Evolutionary conservation across 768 basidiomycete species (phyloP), one percentile per base, ranked within the genome.

Genomic region (Tulasnella sp.): DNA sequence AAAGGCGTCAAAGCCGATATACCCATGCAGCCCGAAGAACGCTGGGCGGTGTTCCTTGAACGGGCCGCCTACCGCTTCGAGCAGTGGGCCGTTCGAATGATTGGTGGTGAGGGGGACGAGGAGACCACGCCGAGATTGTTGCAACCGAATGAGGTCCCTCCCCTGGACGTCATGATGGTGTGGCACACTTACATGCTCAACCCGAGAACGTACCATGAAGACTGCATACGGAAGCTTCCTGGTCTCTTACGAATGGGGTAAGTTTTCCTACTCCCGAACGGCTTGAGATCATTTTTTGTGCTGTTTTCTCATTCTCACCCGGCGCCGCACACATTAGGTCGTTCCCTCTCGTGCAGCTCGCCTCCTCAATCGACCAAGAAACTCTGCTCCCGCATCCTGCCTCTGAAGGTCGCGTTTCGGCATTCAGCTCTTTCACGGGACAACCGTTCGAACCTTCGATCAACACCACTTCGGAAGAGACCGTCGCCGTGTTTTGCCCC

Each of bases 31-130:
- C 71, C 80, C 8, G 80, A 80, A 36, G 77, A 78, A 36, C 40
- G 36, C 34, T 80, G 71, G 56, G 58, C 76, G 19, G 56, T 74
- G n/a, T 80, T 80, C 42, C 76, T 80, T 12, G 44, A 77, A 9
- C 77, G 58, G 3, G 80, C 80, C n/a, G 80, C 80, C n/a, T 68
- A 74, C 31, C 78, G 80, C 16, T 80, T 81, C 62, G 78, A 81
- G 62, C 44, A 38, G 24, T 82, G 81, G 81, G 62, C 52, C 48
- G 52, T 52, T 48, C 40, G 52, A 44, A 46, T 76, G 24, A 31
- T 52, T 31, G 75, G 27, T 7, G 75, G 36, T 2, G 75, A 39
- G n/a, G 40, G 31, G 0, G 18, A 48, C 6, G 75, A 76, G 4
- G 52, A 56, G 4, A 24, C 27, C n/a, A 24, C 6, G 38, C 34